Conservation (phyloP, 1,284 basidiomycete species). For the Tranzscheliella williamsii region DNA sequence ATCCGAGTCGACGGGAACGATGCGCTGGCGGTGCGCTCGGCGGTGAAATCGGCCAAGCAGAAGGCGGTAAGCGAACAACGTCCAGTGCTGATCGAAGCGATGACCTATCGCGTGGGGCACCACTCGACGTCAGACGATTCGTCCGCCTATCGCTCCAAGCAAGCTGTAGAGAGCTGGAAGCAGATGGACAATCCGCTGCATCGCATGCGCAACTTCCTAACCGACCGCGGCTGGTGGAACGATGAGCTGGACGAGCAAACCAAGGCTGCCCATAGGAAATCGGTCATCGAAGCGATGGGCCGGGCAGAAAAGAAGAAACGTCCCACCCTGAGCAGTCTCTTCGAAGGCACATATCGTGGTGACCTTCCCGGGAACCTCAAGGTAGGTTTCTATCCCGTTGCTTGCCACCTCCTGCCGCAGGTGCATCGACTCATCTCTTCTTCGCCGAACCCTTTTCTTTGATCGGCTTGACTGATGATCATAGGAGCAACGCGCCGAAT, state of each 20-base stretch:
- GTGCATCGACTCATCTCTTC: neutral
- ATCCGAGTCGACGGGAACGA: conserved; percentile 87
- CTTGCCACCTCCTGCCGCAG: neutral
- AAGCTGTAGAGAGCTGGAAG: conserved; percentile 51
- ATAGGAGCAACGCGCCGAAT: conserved; percentile 79
- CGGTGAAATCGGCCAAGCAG: conserved; percentile 76
- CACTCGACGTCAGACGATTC: conserved; percentile 94
- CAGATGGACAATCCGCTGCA: conserved; percentile 77
- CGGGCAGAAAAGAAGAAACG: conserved; percentile 75
- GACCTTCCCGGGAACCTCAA: conserved; percentile 65
- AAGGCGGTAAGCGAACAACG: conserved; percentile 74
- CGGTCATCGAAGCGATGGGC: conserved; percentile 78
- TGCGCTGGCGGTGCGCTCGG: conserved; percentile 80
- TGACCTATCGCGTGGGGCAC: conserved; percentile 71
- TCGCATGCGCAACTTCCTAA: conserved; percentile 81
- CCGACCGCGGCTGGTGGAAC: conserved; percentile 78
- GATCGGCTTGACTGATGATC: neutral
- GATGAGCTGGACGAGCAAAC: conserved; percentile 74
- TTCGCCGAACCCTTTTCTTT: neutral
- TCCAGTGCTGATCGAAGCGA: conserved; percentile 80
- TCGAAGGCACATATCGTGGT: conserved; percentile 75
- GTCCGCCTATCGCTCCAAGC: conserved; percentile 71
- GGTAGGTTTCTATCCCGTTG: conserved; percentile 2
- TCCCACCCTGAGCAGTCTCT: conserved; percentile 75
- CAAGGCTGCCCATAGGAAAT: conserved; percentile 71